These are phyloP conservation scores for Hymenoscyphus albidus DNA, from an alignment of 2,329 filamentous ascomycete species.

Conservation along the genomic window DNA sequence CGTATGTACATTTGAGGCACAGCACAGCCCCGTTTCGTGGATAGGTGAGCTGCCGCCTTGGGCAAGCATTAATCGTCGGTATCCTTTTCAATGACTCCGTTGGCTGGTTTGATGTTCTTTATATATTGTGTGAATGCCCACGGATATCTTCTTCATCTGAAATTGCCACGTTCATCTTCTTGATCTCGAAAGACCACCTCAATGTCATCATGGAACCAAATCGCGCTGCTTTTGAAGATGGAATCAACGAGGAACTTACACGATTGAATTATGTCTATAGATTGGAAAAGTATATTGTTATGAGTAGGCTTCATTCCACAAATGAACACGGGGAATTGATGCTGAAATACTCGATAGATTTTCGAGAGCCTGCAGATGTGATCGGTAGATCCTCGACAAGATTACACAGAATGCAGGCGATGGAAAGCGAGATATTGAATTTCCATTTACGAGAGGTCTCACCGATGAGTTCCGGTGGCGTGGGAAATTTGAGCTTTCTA, in stretches of 20 bases:
- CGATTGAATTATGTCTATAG: not conserved
- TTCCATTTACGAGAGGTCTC: conserved; percentile 9
- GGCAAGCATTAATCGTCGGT: not conserved
- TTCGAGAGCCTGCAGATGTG: not conserved
- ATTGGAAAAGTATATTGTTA: not conserved
- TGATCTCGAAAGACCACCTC: too few species aligned
- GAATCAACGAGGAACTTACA: not conserved
- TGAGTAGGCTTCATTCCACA: not conserved
- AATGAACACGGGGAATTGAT: not conserved
- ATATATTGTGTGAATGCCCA: not conserved
- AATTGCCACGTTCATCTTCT: not conserved
- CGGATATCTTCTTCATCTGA: not conserved
- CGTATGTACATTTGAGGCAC: not conserved
- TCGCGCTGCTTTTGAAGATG: not conserved
- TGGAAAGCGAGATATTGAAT: conserved; percentile 15
- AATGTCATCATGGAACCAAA: not conserved
- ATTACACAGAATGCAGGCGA: conserved; percentile 6
- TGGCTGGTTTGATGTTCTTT: not conserved
- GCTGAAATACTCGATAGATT: not conserved
- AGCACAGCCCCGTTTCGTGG: not conserved
- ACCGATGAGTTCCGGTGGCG: not conserved
- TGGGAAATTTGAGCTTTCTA: too few species aligned
- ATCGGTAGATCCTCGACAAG: conserved; percentile 7
- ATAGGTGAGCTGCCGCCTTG: not conserved
- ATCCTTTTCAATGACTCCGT: not conserved